Evolutionary conservation across 1,139 yeast species (phyloP).

Genomic region (Taiozyma sp.): DNA sequence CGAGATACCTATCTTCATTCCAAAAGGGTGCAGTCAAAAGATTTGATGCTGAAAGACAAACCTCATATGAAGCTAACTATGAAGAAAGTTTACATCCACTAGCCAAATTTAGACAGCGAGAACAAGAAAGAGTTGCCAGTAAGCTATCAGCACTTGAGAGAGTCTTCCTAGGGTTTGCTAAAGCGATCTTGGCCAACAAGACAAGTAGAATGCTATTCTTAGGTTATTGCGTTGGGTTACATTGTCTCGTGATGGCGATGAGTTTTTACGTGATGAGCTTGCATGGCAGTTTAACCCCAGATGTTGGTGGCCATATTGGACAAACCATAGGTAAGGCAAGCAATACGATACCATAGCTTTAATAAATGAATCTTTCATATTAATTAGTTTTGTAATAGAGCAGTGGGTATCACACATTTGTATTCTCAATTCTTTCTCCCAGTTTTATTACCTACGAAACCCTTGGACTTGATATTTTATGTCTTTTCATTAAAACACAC

Average conservation of each 20-base stretch:
- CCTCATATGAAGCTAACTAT: constrained; percentile 48
- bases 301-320: constrained; percentile 30
- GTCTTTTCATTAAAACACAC: constrained; percentile 16
- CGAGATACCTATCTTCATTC: constrained; percentile 67
- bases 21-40: constrained; percentile 14
- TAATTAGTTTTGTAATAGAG: neutral
- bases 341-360: neutral
- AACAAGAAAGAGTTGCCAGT: constrained; percentile 71
- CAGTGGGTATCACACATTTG: neutral
- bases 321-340: constrained; percentile 18
- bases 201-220: constrained; percentile 70
- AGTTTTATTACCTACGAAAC: neutral
- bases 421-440: neutral
- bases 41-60: constrained; percentile 50
- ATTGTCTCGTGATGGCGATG: constrained; percentile 65
- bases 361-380: neutral
- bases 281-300: constrained; percentile 43
- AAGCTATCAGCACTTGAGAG: constrained; percentile 76
- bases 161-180: constrained; percentile 68
- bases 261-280: constrained; percentile 53
- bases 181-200: constrained; percentile 70
- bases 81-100: constrained; percentile 82
- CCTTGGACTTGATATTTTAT: constrained; percentile 4
- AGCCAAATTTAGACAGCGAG: constrained; percentile 75
- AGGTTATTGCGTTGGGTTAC: constrained; percentile 71